These are phyloP conservation scores for Trametes gibbosa DNA, from an alignment of 768 basidiomycete genomes.

Conservation along the genomic window DNA sequence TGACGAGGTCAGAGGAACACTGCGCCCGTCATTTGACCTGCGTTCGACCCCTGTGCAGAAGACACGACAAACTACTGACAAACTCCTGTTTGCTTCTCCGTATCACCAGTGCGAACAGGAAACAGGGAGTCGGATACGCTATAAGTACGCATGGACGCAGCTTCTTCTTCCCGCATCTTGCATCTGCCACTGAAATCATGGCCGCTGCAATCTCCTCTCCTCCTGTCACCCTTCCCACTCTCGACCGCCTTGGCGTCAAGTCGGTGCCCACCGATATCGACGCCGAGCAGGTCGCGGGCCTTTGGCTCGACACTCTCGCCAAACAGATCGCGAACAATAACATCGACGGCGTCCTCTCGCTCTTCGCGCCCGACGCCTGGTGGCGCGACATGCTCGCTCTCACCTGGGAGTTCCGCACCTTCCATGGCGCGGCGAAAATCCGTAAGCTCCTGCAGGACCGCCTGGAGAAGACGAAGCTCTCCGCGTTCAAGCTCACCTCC, in stretches of 20 bases:
- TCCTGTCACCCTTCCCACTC: constrained; percentile 25
- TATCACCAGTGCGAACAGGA: neutral
- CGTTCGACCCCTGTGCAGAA: neutral
- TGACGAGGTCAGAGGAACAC: neutral
- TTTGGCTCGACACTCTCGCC: constrained; percentile 43
- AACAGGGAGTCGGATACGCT: no score
- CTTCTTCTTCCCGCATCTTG: neutral
- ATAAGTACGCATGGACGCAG: neutral
- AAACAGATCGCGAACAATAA: constrained; percentile 34
- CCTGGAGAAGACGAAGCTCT: constrained; percentile 18
- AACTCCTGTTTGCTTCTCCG: neutral
- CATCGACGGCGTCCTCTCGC: constrained; percentile 34
- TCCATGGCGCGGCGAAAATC: constrained; percentile 32
- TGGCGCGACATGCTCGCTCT: constrained; percentile 35
- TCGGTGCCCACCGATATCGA: constrained; percentile 32
- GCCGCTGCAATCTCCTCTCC: constrained; percentile 1
- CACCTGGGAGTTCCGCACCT: constrained; percentile 41
- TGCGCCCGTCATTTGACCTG: neutral
- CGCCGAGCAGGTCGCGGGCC: constrained; percentile 32
- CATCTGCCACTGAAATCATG: constrained; percentile 7
- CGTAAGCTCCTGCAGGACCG: constrained; percentile 28
- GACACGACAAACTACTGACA: neutral
- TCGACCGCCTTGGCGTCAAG: constrained; percentile 26
- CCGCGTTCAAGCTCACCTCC: constrained; percentile 17
- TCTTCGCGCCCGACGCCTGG: constrained; percentile 33